phyloP scores from a whole-genome alignment of 306 rosid species.

The barrel medic (Medicago truncatula) region DNA sequence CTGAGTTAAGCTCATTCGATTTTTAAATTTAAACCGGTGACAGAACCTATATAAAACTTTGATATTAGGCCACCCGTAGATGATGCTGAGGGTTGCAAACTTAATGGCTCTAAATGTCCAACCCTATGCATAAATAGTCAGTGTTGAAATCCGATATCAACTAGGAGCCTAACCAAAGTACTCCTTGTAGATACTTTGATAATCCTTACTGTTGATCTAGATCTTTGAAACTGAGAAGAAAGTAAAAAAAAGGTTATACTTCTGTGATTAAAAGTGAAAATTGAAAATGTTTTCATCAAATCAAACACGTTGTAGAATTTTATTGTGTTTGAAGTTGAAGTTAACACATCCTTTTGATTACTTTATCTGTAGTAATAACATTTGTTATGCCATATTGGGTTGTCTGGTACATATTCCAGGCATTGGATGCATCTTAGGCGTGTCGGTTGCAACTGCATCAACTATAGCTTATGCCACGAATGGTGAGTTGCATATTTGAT shows the following conservation, averaged over 20 bases:
- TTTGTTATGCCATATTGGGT: slow-evolving; percentile 20
- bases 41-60: neutral
- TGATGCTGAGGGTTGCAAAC: neutral
- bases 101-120: neutral
- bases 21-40: neutral
- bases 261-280: neutral
- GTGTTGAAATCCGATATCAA: neutral
- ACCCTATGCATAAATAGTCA: neutral
- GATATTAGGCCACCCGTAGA: neutral
- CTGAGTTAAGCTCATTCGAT: neutral
- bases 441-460: slow-evolving; percentile 57
- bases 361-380: slow-evolving; percentile 15
- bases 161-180: neutral
- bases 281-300: neutral
- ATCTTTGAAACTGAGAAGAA: neutral
- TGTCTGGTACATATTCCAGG: slow-evolving; percentile 54
- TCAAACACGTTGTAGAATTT: neutral
- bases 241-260: neutral
- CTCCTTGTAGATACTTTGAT: neutral
- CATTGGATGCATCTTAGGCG: slow-evolving; percentile 55
- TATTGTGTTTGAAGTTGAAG: slow-evolving; percentile 24
- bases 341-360: slow-evolving; percentile 4
- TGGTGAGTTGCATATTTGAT: slow-evolving; percentile 58
- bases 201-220: neutral
- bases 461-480: slow-evolving; percentile 65